Evolutionary conservation across 2,329 filamentous ascomycete genomes (phyloP), one percentile per base, ranked within the genome.

Genomic region (Colletotrichum kahawae): DNA sequence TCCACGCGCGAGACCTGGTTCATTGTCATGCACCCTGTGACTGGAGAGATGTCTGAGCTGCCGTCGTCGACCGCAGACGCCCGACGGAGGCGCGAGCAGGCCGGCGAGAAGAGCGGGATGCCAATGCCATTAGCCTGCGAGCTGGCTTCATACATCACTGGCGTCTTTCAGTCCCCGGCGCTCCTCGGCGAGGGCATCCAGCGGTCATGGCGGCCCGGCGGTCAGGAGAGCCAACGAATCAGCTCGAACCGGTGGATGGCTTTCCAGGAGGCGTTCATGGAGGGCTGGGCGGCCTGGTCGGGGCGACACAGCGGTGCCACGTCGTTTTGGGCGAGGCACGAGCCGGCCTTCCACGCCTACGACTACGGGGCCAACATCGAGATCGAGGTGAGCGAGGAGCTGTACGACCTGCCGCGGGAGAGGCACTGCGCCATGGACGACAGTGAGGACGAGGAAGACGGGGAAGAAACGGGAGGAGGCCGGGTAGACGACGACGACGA

Each of bases 401-500:
- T 74, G 4, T 57, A 54, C 24, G 14, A 69, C 59, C 38, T 68
- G 5, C 43, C 33, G 14, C 43, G 7, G 7, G 64, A 74, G 57
- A 70, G 38, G 31, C 31, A 70, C 43, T 13, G 21, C n/a, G 8
- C 9, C 57, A 6, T 21, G 9, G 66, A 72, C n/a, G 65, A 71
- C 7, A 62, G 59, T 14, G 66, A 43, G 14, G 43, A 71, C 21
- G 54, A 51, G 2, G 66, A 70, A 2, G 74, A 75, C 1, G 68
- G 74, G 0, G 71, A 78, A 5, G 76, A 76, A 3, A 12, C 8
- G 2, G 9, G 31, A 33, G 31, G 9, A 33, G 31, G 31, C 31
- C 8, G 2, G 31, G 31, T 33, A 10, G 31, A 33, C 8, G 8
- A 33, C 1, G 76, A 78, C 1, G 77, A 80, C 9, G 76, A 77